Percentiles rank a stretch among this genome's conserved stretches.
These are phyloP conservation scores for Candida ovalis DNA, from an alignment of 805 yeast genomes.

Conservation along the genomic window DNA sequence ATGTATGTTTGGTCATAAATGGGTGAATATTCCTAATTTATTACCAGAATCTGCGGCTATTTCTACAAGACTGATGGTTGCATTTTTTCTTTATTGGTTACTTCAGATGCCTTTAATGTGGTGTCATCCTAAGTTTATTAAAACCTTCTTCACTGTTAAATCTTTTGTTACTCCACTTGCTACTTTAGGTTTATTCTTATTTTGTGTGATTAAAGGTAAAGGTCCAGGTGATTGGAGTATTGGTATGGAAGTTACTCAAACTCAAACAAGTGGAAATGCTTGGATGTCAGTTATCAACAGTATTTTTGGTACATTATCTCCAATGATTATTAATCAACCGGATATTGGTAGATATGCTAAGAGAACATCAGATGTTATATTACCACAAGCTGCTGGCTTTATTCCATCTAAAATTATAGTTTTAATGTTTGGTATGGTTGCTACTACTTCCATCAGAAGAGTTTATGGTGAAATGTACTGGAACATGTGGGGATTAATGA, in stretches of 20 bases:
- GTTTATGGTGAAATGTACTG: slow-evolving; percentile 24
- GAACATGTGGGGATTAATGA: slow-evolving; percentile 28
- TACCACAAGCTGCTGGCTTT: slow-evolving; percentile 19
- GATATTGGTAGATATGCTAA: slow-evolving; percentile 26
- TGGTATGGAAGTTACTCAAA: slow-evolving; percentile 5
- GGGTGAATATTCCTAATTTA: slow-evolving; percentile 17
- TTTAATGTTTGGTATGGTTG: slow-evolving; percentile 19
- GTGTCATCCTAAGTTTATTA: slow-evolving; percentile 17
- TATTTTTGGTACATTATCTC: slow-evolving; percentile 23
- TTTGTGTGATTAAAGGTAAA: slow-evolving; percentile 18
- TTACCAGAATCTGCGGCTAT: slow-evolving; percentile 17
- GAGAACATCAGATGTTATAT: slow-evolving; percentile 10
- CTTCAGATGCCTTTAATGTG: slow-evolving; percentile 19
- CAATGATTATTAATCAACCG: slow-evolving; percentile 28
- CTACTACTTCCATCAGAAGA: slow-evolving; percentile 16
- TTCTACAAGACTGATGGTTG: slow-evolving; percentile 15
- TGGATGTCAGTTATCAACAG: slow-evolving; percentile 23
- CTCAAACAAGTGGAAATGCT: slow-evolving; percentile 11
- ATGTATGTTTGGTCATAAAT: slow-evolving; percentile 19
- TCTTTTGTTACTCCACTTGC: slow-evolving; percentile 19
- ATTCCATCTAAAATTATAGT: slow-evolving; percentile 17
- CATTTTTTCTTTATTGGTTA: slow-evolving; percentile 20
- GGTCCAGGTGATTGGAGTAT: slow-evolving; percentile 17
- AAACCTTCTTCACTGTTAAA: slow-evolving; percentile 18
- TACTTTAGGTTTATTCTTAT: slow-evolving; percentile 18